phyloP scores from a whole-genome alignment of 768 basidiomycete species.

The Tricholoma sp. region DNA sequence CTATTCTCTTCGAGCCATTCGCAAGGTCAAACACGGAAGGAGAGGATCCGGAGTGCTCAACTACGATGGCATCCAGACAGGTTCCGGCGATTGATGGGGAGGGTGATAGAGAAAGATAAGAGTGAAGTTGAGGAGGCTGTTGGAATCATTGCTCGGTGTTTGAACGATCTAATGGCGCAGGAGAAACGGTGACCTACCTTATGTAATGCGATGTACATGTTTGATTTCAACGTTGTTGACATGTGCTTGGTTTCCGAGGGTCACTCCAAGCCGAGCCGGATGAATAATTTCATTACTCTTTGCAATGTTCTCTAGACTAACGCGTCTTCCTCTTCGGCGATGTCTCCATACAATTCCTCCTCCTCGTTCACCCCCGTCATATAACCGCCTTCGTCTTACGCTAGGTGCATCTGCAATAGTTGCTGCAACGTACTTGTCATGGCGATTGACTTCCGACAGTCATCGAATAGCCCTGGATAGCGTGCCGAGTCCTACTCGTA shows the following conservation, averaged over 20 bases:
- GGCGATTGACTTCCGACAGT: slow-evolving; percentile 37
- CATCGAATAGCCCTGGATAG: slow-evolving; percentile 47
- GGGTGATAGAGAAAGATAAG: slow-evolving; percentile 50
- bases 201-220: neutral
- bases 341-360: slow-evolving; percentile 41
- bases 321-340: slow-evolving; percentile 49
- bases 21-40: slow-evolving; percentile 49
- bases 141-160: slow-evolving; percentile 57
- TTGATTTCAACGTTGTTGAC: slow-evolving; percentile 2
- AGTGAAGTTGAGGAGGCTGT: slow-evolving; percentile 54
- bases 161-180: slow-evolving; percentile 59
- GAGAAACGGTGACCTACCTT: slow-evolving; percentile 13
- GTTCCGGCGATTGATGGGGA: slow-evolving; percentile 51
- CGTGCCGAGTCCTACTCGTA: slow-evolving; percentile 21
- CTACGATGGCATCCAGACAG: slow-evolving; percentile 82
- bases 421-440: slow-evolving; percentile 42
- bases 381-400: slow-evolving; percentile 26
- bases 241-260: slow-evolving; percentile 2
- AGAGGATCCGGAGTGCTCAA: slow-evolving; percentile 61
- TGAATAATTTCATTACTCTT: slow-evolving; percentile 7
- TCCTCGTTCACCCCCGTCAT: slow-evolving; percentile 16
- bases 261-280: neutral
- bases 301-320: slow-evolving; percentile 50
- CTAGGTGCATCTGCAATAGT: slow-evolving; percentile 41
- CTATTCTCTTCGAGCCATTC: slow-evolving; percentile 66